Conservation (phyloP, 306 rosid genomes). For the Inga leiocalycina region DNA sequence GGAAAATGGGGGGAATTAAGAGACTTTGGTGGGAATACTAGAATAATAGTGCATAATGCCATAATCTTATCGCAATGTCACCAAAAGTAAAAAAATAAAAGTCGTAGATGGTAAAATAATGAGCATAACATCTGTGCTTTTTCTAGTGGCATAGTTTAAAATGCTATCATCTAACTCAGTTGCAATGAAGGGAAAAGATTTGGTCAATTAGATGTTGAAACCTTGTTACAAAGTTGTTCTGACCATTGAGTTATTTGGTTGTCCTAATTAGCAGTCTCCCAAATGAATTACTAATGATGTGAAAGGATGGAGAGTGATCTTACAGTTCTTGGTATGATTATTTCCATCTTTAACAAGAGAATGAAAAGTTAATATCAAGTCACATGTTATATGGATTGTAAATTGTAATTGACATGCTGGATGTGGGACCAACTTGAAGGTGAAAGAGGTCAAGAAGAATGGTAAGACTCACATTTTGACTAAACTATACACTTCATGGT, state of each 20-base stretch:
- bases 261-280: neutral
- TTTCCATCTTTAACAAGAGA: neutral
- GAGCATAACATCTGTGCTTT: neutral
- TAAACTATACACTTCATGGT: neutral
- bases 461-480: neutral
- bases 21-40: neutral
- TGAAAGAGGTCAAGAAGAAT: neutral
- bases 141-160: neutral
- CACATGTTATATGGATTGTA: neutral
- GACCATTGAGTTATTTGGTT: neutral
- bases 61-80: neutral
- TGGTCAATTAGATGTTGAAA: neutral
- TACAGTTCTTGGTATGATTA: neutral
- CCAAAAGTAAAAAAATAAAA: neutral
- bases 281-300: neutral
- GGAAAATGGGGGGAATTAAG: neutral
- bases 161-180: neutral
- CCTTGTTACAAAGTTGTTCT: neutral
- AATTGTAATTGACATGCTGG: neutral
- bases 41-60: neutral
- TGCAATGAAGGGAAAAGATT: neutral
- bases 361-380: neutral
- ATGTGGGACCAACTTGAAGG: neutral
- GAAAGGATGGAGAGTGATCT: neutral
- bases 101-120: neutral